Conservation (phyloP, 1,284 basidiomycete genomes). For the Fomitiporia mediterranea region DNA sequence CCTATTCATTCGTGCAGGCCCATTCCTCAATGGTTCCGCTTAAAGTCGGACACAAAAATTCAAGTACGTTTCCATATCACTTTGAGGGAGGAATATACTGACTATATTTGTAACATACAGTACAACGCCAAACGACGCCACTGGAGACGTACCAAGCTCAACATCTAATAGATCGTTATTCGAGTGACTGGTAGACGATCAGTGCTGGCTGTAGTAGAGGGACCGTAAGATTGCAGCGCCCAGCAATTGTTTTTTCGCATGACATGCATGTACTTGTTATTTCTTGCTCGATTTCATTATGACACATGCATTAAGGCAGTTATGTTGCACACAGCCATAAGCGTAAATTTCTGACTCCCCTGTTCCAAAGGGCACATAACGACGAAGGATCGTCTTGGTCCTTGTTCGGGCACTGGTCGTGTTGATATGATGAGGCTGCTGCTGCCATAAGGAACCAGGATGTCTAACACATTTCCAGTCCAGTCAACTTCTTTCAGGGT, state of each 20-base stretch:
- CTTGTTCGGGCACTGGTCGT: no score
- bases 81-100: not conserved
- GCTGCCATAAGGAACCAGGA: no score
- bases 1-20: constrained; percentile 48
- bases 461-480: no score
- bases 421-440: no score
- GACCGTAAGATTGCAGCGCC: not conserved
- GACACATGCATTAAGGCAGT: constrained; percentile 17
- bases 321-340: not conserved
- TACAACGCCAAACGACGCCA: constrained; percentile 94
- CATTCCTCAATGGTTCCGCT: constrained; percentile 97
- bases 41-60: constrained; percentile 95
- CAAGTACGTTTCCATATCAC: constrained; percentile 52
- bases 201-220: not conserved
- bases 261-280: constrained; percentile 16
- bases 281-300: constrained; percentile 6
- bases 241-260: constrained; percentile 13
- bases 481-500: not conserved
- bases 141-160: constrained; percentile 94
- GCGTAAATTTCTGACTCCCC: no score
- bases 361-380: no score
- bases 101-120: constrained; percentile 33
- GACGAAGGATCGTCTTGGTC: no score
- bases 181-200: not conserved
- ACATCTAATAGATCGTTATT: constrained; percentile 56